Evolutionary conservation across 106 monocot species (phyloP).

Genomic region (Cymbidium sinense): DNA sequence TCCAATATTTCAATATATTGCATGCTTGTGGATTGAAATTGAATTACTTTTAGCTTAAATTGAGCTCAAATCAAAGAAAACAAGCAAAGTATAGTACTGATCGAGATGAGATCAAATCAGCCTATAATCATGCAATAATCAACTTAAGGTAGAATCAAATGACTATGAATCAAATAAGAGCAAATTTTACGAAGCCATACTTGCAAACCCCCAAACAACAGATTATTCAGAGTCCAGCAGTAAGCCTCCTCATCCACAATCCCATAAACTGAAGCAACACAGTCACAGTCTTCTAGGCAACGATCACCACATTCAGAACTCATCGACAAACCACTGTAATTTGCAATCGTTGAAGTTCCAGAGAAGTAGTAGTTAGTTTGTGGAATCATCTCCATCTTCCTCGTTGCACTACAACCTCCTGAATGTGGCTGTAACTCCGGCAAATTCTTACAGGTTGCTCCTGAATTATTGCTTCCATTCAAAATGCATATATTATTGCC

Average conservation of each 20-base stretch:
- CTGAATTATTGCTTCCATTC: constrained; percentile 9
- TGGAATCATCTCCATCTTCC: constrained; percentile 18
- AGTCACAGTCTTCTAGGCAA: constrained; percentile 21
- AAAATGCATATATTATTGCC: constrained; percentile 28
- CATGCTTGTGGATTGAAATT: not conserved
- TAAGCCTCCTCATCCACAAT: constrained; percentile 16
- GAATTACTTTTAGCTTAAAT: too few species aligned
- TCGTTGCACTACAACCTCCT: not conserved
- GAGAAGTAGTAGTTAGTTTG: constrained; percentile 37
- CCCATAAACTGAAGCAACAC: constrained; percentile 30
- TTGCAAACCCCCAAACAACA: constrained; percentile 36
- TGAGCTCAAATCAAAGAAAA: not conserved
- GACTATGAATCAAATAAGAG: not conserved
- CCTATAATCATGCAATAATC: not conserved
- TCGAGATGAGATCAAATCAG: not conserved
- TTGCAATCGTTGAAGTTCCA: constrained; percentile 25
- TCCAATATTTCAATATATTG: too few species aligned
- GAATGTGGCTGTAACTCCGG: not conserved
- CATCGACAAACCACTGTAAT: constrained; percentile 14
- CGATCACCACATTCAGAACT: constrained; percentile 11
- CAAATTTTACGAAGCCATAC: not conserved
- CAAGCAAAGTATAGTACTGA: not conserved
- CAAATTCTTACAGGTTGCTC: constrained; percentile 13
- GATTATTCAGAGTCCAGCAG: constrained; percentile 30
- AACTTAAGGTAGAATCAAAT: not conserved